phyloP scores from a whole-genome alignment of 306 rosid species.

The Cicer pinnatifidum region DNA sequence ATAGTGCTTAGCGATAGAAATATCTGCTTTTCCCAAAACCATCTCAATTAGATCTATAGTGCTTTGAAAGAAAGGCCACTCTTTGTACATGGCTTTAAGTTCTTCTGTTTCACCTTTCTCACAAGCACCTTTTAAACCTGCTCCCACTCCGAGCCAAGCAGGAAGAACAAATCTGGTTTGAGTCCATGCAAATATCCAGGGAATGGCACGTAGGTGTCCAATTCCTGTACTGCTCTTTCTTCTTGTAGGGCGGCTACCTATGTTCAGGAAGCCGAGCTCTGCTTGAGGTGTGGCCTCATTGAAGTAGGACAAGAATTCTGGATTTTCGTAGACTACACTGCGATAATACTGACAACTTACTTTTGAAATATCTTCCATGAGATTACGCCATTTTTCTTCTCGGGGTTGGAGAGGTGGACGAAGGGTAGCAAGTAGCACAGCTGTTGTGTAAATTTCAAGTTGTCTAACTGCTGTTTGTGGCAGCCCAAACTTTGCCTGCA shows the following conservation, averaged over 20 bases:
- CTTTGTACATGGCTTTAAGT: constrained; percentile 77
- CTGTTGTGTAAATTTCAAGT: constrained; percentile 92
- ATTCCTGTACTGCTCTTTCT: constrained; percentile 75
- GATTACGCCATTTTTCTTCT: constrained; percentile 83
- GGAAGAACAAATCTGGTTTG: constrained; percentile 93
- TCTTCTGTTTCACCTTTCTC: constrained; percentile 86
- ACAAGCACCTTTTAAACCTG: constrained; percentile 75
- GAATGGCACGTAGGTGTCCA: constrained; percentile 89
- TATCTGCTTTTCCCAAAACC: constrained; percentile 90
- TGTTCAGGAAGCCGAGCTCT: constrained; percentile 94
- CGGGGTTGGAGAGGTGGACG: constrained; percentile 86
- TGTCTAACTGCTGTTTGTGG: constrained; percentile 90
- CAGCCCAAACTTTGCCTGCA: constrained; percentile 87
- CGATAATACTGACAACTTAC: constrained; percentile 77
- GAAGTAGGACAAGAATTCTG: constrained; percentile 85
- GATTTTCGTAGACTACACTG: constrained; percentile 77
- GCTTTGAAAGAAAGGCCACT: constrained; percentile 92
- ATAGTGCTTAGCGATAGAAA: constrained; percentile 82
- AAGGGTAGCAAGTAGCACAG: constrained; percentile 85
- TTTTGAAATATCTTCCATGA: constrained; percentile 89
- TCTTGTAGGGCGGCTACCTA: constrained; percentile 91
- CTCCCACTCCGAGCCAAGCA: constrained; percentile 97
- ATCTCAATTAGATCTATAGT: constrained; percentile 88
- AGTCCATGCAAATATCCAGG: constrained; percentile 97
- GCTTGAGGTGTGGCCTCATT: constrained; percentile 94